Evolutionary conservation across 768 basidiomycete species (phyloP), one percentile per base, ranked within the genome.

Genomic region (Boletellus ananiceps): DNA sequence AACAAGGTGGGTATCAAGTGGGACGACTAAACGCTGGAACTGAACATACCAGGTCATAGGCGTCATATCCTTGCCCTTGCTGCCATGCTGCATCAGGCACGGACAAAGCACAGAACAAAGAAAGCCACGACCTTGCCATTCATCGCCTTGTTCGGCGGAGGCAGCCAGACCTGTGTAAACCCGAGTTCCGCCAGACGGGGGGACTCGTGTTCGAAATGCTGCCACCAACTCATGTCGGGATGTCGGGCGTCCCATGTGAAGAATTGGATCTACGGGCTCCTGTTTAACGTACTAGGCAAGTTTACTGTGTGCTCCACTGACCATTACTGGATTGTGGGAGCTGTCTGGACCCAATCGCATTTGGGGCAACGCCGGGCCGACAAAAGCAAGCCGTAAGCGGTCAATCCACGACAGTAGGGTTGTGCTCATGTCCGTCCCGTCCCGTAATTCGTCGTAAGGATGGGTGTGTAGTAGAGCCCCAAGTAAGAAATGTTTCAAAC

Each of bases 91-190:
- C 1, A 35, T 50, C 47, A 63, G 57, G 27, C 46, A 47, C 19
- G 23, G 15, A 9, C 29, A 57, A 9, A 36, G 18, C 56, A 18
- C 6, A 27, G 21, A 38, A 11, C 21, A 47, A 27, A 35, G 35
- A 25, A 33, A 39, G 23, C 15, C 9, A 4, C 4, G 23, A 85
- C 87, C 59, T 74, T 76, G 47, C 71, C 62, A 16, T 27, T 67
- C 66, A 80, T 83, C 14, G 84, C 89, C 64, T 90, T 92, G 63
- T 86, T 86, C 15, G 87, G 84, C 6, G 89, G 90, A 31, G 89
- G 89, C 29, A 92, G 68, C 89, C 89, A 93, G 3, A 82, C 74
- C 63, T 89, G 87, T 0, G 89, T 90, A 57, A 90, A 75, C 13
- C 89, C 90, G 53, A 88, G 70, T 39, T 77, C 71, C 5, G 77